Evolutionary conservation across 108 stramenopile genomes (phyloP).

Genomic region (Cylindrotheca fusiformis): DNA sequence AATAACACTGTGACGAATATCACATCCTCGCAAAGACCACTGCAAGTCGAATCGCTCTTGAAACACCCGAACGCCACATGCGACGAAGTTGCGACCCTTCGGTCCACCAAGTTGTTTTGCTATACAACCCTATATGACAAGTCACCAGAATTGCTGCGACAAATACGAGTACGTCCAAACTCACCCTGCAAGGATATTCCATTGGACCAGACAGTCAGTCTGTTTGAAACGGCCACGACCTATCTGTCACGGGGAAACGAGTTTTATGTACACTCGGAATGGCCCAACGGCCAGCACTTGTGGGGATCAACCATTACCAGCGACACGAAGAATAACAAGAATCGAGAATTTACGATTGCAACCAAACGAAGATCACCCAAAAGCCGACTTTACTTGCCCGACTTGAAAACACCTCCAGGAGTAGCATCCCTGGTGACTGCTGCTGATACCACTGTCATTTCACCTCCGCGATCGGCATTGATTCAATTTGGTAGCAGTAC

Average conservation of each 20-base stretch:
- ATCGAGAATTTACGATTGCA: constrained; percentile 48
- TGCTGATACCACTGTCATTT: constrained; percentile 24
- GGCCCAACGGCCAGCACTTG: constrained; percentile 16
- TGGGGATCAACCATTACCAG: neutral
- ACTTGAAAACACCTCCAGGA: constrained; percentile 15
- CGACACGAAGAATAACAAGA: neutral
- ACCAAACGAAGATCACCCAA: constrained; percentile 31
- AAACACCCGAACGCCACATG: constrained; percentile 15
- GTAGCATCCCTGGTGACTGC: neutral
- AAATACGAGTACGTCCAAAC: constrained; percentile 56
- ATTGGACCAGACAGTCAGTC: constrained; percentile 50
- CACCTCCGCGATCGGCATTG: constrained; percentile 50
- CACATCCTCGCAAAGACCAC: constrained; percentile 1
- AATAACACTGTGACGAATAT: constrained; percentile 20
- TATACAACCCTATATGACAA: constrained; percentile 31
- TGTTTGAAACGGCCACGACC: constrained; percentile 79
- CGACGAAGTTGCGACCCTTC: constrained; percentile 51
- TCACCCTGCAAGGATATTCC: constrained; percentile 57
- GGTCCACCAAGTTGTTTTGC: constrained; percentile 70
- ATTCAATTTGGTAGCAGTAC: constrained; percentile 57
- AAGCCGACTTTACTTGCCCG: constrained; percentile 28
- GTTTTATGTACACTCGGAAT: constrained; percentile 63
- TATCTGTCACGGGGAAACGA: constrained; percentile 47
- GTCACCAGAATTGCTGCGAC: constrained; percentile 31
- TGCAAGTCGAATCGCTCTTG: constrained; percentile 14